Conservation (phyloP, 2,329 filamentous ascomycete genomes). For the Lasiodiplodia sp. region DNA sequence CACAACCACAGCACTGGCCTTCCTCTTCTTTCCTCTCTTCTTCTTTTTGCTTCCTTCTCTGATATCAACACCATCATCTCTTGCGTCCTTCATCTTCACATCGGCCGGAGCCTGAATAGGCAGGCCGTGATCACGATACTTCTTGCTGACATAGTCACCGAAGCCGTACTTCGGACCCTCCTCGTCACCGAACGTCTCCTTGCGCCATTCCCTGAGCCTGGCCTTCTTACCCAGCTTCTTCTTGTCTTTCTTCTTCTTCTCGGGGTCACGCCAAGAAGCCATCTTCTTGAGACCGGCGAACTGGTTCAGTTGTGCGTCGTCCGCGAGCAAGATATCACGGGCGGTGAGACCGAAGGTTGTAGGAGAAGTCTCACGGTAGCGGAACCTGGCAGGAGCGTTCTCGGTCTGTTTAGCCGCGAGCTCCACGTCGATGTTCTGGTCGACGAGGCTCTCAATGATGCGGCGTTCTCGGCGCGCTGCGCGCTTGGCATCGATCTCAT, state of each 20-base stretch:
- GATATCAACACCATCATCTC: conserved; percentile 46
- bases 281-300: conserved; percentile 96
- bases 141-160: conserved; percentile 37
- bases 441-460: conserved; percentile 85
- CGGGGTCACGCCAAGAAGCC: conserved; percentile 83
- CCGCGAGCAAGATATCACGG: conserved; percentile 88
- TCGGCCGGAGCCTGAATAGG: conserved; percentile 28
- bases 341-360: conserved; percentile 88
- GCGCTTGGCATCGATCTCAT: conserved; percentile 67
- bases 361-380: conserved; percentile 93
- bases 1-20: conserved; percentile 32
- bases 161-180: conserved; percentile 58
- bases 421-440: conserved; percentile 79
- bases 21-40: conserved; percentile 46
- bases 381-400: conserved; percentile 69
- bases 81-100: conserved; percentile 39
- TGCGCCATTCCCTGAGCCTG: conserved; percentile 83
- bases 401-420: conserved; percentile 59
- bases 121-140: conserved; percentile 40
- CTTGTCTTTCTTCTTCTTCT: conserved; percentile 88
- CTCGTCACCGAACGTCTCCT: conserved; percentile 70
- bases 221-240: conserved; percentile 94
- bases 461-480: conserved; percentile 80
- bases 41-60: conserved; percentile 44
- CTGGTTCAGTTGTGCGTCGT: conserved; percentile 84